Evolutionary conservation across 2,329 filamentous ascomycete genomes (phyloP), one percentile per base, ranked within the genome.

Genomic region (Monilinia fructigena): DNA sequence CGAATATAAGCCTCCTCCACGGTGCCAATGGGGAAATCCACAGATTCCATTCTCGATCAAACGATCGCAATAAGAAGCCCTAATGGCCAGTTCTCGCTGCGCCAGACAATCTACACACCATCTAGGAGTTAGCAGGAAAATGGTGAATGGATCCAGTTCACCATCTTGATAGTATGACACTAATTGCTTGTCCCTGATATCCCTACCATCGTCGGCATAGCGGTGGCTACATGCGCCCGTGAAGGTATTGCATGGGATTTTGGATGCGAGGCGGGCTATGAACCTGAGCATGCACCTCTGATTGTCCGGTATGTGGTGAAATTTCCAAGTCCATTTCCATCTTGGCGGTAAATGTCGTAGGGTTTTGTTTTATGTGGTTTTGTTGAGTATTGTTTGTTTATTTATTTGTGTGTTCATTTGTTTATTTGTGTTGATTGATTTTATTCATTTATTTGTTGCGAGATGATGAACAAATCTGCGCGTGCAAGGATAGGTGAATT

Each of bases 171-270:
- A 55, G 35, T 35, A 55, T 16, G 38, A n/a, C n/a, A 63, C 38
- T 18, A 63, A 47, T 56, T 63, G 52, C 31, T 63, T 63, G 26
- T 55, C 61, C 47, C 61, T n/a, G 16, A 63, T 63, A 56, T 63
- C 61, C 14, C 26, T 26, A 18, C 61, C 61, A 35, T 63, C 52
- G 45, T 63, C 61, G 61, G n/a, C 50, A 31, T 63, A 63, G 50
- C 42, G 28, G 52, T 63, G 61, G 26, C 38, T 63, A 52, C 61
- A 63, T 26, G 61, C 61, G 38, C 50, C 50, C 53, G 23, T 63
- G 61, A 18, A 63, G 61, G 26, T 63, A 63, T 42, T 55, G 50
- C 23, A 63, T 55, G 52, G 26, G 53, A 23, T 42, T 56, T 31
- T 63, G 38, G 26, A 47, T 12, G 18, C 35, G 58, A 38, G 58